Evolutionary conservation across 768 basidiomycete species (phyloP), one percentile per base, ranked within the genome.

Genomic region (Tricholomella constricta): DNA sequence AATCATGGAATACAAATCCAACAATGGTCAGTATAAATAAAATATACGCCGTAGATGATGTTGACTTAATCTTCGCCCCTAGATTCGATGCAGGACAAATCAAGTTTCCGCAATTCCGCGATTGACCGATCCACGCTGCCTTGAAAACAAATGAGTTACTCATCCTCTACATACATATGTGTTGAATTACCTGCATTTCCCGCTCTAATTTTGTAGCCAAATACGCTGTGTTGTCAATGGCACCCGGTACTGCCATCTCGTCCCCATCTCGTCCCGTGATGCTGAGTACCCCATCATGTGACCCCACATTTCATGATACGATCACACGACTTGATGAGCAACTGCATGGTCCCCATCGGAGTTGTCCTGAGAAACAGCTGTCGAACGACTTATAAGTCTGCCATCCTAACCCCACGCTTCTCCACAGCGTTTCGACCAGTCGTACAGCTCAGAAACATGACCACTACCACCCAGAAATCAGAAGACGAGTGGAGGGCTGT

Each of bases 1-100:
- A 1, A 80, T 86, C 55, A 90, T 96, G 85, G 94, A 98, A 67
- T 98, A 97, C 70, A 95, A 96, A 68, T 89, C 92, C 9, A 96
- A 96, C 70, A 93, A 89, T 56, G 91, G 91, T 88, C 52, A 37
- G 79, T 56, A 15, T 14, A 45, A 19, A 19, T 29, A 17, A 15
- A 45, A 26, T 17, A 2, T 31, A 23, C 7, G 17, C 14, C n/a
- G 27, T 50, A 12, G 20, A 19, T 37, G 27, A 11, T 44, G 20
- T 43, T 34, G 19, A 40, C 23, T 48, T 6, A 23, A 38, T 47
- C 45, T 37, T 14, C 50, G 11, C 31, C 26, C 20, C 45, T 61
- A 93, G 91, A 93, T 70, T 93, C 91, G 43, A 88, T 93, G 82
- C 89, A 89, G 61, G 91, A 92, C 72, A 89, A 84, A 61, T 91